phyloP scores from a whole-genome alignment of 1,284 basidiomycete species.

The Leccinum subatratum region DNA sequence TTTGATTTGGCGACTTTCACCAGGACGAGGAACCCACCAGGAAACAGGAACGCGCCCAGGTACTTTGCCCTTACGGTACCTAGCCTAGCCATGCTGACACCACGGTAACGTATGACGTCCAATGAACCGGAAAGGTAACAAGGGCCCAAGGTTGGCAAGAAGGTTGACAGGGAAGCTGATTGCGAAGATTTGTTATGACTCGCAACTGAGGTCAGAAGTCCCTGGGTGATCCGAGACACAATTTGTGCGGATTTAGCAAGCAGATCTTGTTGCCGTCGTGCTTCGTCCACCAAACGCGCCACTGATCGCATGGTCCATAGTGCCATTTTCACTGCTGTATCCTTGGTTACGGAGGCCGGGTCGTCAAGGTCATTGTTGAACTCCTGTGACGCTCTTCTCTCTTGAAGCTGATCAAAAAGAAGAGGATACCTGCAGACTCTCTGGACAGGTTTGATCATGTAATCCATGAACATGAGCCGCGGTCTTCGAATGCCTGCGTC shows the following conservation, averaged over 20 bases:
- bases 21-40: conserved; percentile 78
- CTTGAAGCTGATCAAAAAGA: conserved; percentile 71
- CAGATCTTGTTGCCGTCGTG: conserved; percentile 60
- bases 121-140: conserved; percentile 77
- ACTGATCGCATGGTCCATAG: conserved; percentile 59
- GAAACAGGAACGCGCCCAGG: conserved; percentile 82
- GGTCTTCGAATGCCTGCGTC: conserved; percentile 19
- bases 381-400: conserved; percentile 28
- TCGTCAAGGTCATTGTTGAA: conserved; percentile 28
- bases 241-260: conserved; percentile 68
- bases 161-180: conserved; percentile 43
- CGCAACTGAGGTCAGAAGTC: conserved; percentile 30
- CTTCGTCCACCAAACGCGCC: conserved; percentile 58
- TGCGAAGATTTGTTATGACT: conserved; percentile 30
- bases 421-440: conserved; percentile 89
- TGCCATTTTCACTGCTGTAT: conserved; percentile 43
- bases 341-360: conserved; percentile 2
- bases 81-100: conserved; percentile 34
- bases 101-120: conserved; percentile 73
- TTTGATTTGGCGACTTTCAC: conserved; percentile 80
- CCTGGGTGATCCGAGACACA: conserved; percentile 55
- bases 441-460: conserved; percentile 87
- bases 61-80: conserved; percentile 74
- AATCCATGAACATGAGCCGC: conserved; percentile 69
- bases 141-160: conserved; percentile 66